Percentiles rank a stretch among this genome's conserved stretches.
These are phyloP conservation scores for Monilinia fructicola DNA, from an alignment of 2,329 filamentous ascomycete genomes.

Conservation along the genomic window DNA sequence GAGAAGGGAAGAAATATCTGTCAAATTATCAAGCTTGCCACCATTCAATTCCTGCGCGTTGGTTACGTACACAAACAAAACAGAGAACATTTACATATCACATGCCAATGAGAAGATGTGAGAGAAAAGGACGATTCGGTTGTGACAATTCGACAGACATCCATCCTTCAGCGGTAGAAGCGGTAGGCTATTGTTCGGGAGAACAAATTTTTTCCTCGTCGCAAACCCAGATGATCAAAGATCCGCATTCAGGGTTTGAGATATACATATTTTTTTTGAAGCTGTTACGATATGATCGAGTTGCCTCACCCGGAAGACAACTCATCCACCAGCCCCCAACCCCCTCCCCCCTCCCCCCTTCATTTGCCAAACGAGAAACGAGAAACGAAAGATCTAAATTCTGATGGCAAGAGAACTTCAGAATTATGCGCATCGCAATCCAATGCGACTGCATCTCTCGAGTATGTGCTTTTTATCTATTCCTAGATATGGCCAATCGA, in stretches of 20 bases:
- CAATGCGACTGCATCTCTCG: background rate
- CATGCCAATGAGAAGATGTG: conserved; percentile 1
- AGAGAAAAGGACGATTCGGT: background rate
- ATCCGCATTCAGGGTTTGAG: conserved; percentile 2
- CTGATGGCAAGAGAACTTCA: conserved; percentile 6
- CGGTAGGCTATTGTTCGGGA: conserved; percentile 9
- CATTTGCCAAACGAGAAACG: conserved; percentile 9
- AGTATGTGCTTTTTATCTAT: conserved; percentile 6
- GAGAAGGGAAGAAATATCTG: background rate
- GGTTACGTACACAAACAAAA: conserved; percentile 18
- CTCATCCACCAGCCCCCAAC: conserved; percentile 5
- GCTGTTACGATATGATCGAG: background rate
- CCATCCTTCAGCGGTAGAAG: background rate
- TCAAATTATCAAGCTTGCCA: conserved; percentile 17
- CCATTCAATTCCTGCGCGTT: conserved; percentile 5
- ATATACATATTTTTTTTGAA: background rate
- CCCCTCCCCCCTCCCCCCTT: conserved; percentile 8
- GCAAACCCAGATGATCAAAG: background rate
- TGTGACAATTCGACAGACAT: background rate
- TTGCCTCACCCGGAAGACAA: conserved; percentile 18
- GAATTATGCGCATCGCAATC: conserved; percentile 9
- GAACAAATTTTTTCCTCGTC: conserved; percentile 5
- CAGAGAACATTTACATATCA: conserved; percentile 7
- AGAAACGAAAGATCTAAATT: conserved; percentile 1
- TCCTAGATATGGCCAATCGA: conserved; percentile 7